These are phyloP conservation scores for Pythium sukuiense DNA, from an alignment of 352 stramenopile species.

Conservation along the genomic window DNA sequence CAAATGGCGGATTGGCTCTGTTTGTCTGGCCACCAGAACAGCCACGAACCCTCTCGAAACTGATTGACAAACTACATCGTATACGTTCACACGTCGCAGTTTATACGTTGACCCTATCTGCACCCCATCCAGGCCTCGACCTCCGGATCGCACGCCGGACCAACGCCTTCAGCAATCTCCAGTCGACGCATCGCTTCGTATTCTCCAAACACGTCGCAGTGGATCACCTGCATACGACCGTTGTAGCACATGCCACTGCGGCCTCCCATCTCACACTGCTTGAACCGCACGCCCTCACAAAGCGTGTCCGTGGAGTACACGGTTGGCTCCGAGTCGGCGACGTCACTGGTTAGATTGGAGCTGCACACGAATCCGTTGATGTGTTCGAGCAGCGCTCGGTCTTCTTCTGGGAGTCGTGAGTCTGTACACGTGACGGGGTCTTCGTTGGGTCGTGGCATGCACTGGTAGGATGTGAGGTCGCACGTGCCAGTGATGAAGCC, in stretches of 20 bases:
- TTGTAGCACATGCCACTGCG: constrained; percentile 27
- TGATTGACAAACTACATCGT: not conserved
- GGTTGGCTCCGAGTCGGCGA: constrained; percentile 15
- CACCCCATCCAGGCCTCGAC: constrained; percentile 29
- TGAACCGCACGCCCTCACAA: constrained; percentile 24
- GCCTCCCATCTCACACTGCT: constrained; percentile 12
- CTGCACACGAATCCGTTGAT: constrained; percentile 12
- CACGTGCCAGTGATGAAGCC: constrained; percentile 24
- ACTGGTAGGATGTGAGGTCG: constrained; percentile 20
- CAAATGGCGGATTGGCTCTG: not conserved
- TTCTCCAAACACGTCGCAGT: constrained; percentile 10
- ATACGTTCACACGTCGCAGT: constrained; percentile 18
- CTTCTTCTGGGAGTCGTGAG: constrained; percentile 1
- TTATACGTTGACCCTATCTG: not conserved
- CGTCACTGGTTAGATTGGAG: constrained; percentile 10
- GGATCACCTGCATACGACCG: constrained; percentile 19
- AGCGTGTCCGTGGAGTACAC: constrained; percentile 8
- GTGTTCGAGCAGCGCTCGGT: not conserved
- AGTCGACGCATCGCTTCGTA: constrained; percentile 22
- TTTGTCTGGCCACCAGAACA: constrained; percentile 11
- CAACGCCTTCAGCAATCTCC: constrained; percentile 22
- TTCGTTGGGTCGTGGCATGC: constrained; percentile 5
- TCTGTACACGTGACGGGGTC: constrained; percentile 4
- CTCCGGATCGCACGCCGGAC: constrained; percentile 14
- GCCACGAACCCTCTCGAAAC: constrained; percentile 3